These are phyloP conservation scores for Metarhizium rileyi DNA, from an alignment of 2,329 filamentous ascomycete species.

Conservation along the genomic window DNA sequence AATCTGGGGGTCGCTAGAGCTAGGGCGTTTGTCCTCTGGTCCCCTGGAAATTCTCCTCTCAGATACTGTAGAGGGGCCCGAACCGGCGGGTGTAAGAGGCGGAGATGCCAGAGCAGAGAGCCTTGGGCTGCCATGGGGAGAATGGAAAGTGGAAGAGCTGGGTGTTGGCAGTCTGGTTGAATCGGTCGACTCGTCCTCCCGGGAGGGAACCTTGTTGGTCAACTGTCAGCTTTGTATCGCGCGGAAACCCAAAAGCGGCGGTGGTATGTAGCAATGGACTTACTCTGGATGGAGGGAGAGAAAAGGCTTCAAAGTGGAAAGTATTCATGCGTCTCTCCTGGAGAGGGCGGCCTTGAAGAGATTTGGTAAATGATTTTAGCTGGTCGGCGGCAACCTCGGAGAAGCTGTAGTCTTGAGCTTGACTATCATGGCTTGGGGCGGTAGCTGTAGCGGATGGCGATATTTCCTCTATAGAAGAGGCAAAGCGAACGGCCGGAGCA, in stretches of 20 bases:
- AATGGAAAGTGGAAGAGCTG: slow-evolving; percentile 53
- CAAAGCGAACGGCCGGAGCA: slow-evolving; percentile 56
- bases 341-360: slow-evolving; percentile 62
- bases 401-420: slow-evolving; percentile 19
- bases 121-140: slow-evolving; percentile 57
- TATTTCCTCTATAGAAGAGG: slow-evolving; percentile 62
- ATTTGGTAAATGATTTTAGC: slow-evolving; percentile 60
- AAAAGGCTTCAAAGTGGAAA: slow-evolving; percentile 85
- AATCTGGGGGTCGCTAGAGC: slow-evolving; percentile 31
- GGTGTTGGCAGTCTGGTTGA: slow-evolving; percentile 56
- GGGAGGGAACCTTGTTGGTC: slow-evolving; percentile 42
- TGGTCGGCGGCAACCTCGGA: slow-evolving; percentile 47
- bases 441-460: slow-evolving; percentile 33
- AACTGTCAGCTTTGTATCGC: neutral
- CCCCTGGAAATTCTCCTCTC: slow-evolving; percentile 20
- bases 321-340: slow-evolving; percentile 78
- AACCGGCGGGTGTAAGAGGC: slow-evolving; percentile 78
- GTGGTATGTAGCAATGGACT: slow-evolving; percentile 25
- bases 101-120: slow-evolving; percentile 72
- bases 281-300: slow-evolving; percentile 75
- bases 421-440: slow-evolving; percentile 15
- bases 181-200: slow-evolving; percentile 49
- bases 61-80: slow-evolving; percentile 31
- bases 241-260: slow-evolving; percentile 7
- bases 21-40: slow-evolving; percentile 29